These are phyloP conservation scores for Colletotrichum gloeosporioides DNA, from an alignment of 2,329 filamentous ascomycete species.

Conservation along the genomic window DNA sequence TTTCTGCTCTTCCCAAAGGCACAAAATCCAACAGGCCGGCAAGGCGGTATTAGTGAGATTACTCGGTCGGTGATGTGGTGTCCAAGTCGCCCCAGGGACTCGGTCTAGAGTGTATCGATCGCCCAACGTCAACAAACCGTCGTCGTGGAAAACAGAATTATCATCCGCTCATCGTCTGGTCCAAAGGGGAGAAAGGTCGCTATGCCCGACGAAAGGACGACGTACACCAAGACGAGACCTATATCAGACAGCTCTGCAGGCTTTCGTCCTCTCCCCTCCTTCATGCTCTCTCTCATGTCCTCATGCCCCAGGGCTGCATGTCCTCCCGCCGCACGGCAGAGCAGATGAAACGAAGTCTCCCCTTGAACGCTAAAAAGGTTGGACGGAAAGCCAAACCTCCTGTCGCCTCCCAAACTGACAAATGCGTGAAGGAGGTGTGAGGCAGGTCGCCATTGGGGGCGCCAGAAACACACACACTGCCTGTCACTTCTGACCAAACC, in stretches of 20 bases:
- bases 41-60: neutral
- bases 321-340: neutral
- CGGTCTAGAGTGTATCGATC: neutral
- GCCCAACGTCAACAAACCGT: neutral
- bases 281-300: neutral
- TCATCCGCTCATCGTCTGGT: conserved; percentile 3
- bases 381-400: conserved; percentile 4
- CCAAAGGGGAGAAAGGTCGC: neutral
- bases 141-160: neutral
- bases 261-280: neutral
- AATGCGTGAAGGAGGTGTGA: neutral
- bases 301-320: neutral
- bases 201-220: neutral
- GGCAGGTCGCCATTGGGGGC: neutral
- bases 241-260: conserved; percentile 3
- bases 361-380: neutral
- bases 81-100: neutral
- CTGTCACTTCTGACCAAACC: neutral
- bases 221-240: neutral
- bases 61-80: neutral
- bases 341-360: conserved; percentile 1
- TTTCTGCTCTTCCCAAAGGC: too few species aligned
- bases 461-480: neutral
- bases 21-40: neutral
- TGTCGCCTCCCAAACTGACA: neutral